Evolutionary conservation across 106 monocot species (phyloP).

Genomic region (Apostasia shenzhenica): DNA sequence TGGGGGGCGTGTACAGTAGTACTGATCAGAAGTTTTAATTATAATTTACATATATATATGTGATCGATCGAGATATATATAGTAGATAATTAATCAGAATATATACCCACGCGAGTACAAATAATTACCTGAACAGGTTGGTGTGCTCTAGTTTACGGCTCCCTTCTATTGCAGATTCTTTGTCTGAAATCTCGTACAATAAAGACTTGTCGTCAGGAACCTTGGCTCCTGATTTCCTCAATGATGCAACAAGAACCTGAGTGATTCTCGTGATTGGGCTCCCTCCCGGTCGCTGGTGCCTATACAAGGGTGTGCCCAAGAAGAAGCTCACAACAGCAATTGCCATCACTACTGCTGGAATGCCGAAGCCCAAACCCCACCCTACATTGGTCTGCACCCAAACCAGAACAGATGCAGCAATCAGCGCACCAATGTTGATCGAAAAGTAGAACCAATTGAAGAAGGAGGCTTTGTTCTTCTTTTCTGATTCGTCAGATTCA

Average conservation of each 20-base stretch:
- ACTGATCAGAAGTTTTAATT: no score
- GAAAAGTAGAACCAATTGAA: constrained; percentile 66
- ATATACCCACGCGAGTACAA: no score
- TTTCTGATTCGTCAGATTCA: constrained; percentile 35
- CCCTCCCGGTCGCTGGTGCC: constrained; percentile 46
- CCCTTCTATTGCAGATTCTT: constrained; percentile 39
- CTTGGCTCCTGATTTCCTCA: constrained; percentile 14
- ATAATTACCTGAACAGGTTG: constrained; percentile 20
- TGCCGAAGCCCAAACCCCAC: constrained; percentile 58
- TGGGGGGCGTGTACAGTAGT: neutral
- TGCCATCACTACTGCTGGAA: constrained; percentile 35
- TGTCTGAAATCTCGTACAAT: constrained; percentile 34
- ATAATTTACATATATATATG: no score
- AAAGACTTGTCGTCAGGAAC: constrained; percentile 32
- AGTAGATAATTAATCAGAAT: no score
- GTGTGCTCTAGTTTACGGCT: constrained; percentile 52
- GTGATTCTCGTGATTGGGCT: constrained; percentile 39
- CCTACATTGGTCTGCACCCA: constrained; percentile 48
- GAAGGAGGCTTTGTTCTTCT: constrained; percentile 55
- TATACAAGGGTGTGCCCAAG: constrained; percentile 29
- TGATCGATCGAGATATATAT: no score
- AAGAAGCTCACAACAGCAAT: constrained; percentile 49
- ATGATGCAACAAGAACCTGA: constrained; percentile 39
- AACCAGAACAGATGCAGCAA: constrained; percentile 47
- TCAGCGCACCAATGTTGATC: constrained; percentile 44